Conservation (phyloP, 225 moss, liverwort and hornwort species). For the Ulota crispa region DNA sequence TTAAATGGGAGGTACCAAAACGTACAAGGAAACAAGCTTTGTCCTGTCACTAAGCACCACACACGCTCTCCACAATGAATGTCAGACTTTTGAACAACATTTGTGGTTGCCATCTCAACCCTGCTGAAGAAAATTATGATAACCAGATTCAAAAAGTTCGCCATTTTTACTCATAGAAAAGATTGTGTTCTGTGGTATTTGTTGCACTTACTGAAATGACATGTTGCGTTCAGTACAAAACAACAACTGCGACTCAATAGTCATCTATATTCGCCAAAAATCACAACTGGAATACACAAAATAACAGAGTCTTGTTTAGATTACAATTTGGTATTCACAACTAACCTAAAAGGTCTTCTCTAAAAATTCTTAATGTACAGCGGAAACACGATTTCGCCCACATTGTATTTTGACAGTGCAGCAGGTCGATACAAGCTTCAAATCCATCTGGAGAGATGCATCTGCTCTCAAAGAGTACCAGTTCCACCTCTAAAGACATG, state of each 20-base stretch:
- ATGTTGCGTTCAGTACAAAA: not conserved
- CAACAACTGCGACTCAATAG: not conserved
- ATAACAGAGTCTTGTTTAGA: constrained; percentile 1
- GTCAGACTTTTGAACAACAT: not conserved
- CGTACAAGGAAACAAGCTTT: no score
- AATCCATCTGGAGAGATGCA: constrained; percentile 18
- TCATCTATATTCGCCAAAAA: not conserved
- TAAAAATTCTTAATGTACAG: constrained; percentile 32
- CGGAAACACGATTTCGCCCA: not conserved
- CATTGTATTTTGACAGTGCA: constrained; percentile 4
- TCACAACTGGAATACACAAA: not conserved
- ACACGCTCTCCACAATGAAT: not conserved
- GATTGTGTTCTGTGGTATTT: not conserved
- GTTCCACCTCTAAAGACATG: constrained; percentile 4
- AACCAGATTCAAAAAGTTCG: not conserved
- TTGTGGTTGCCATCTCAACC: not conserved
- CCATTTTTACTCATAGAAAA: not conserved
- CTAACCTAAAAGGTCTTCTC: not conserved
- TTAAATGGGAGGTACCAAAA: no score
- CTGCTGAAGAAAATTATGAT: not conserved
- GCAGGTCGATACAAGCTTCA: not conserved
- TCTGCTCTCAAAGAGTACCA: not conserved
- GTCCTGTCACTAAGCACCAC: no score
- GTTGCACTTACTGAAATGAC: not conserved
- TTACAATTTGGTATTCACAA: constrained; percentile 37